phyloP scores from a whole-genome alignment of 768 basidiomycete genomes.

The Suillus brevipes region DNA sequence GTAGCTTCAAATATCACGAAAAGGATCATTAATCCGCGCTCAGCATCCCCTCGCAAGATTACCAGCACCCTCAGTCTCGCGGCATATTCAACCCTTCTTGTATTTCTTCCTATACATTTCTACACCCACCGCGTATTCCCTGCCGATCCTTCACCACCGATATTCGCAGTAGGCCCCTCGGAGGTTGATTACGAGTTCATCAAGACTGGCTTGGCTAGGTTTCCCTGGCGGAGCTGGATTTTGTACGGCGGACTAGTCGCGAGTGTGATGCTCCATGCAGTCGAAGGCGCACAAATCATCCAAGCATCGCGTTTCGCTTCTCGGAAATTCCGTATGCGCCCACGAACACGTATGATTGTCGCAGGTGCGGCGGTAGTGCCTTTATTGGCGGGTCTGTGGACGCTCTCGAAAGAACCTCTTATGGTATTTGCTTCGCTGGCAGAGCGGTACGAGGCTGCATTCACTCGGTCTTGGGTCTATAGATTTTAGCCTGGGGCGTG shows the following conservation, averaged over 20 bases:
- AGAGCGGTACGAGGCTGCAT: constrained; percentile 52
- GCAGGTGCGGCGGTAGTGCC: constrained; percentile 45
- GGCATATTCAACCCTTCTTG: constrained; percentile 57
- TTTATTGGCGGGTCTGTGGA: constrained; percentile 55
- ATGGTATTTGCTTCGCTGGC: constrained; percentile 53
- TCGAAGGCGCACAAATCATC: constrained; percentile 58
- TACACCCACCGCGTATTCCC: constrained; percentile 65
- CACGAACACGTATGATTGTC: constrained; percentile 29
- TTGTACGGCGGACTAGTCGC: constrained; percentile 64
- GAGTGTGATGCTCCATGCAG: constrained; percentile 57
- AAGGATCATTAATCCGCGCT: constrained; percentile 49
- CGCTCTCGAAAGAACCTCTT: constrained; percentile 57
- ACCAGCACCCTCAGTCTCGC: constrained; percentile 53
- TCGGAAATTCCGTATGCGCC: constrained; percentile 19
- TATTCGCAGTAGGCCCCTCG: constrained; percentile 62
- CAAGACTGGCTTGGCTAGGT: constrained; percentile 62
- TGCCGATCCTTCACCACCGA: constrained; percentile 44
- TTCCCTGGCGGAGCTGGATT: constrained; percentile 62
- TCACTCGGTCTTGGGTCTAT: constrained; percentile 48
- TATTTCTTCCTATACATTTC: constrained; percentile 71
- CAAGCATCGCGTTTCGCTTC: constrained; percentile 48
- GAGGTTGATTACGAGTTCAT: constrained; percentile 86
- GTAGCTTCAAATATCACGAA: constrained; percentile 57
- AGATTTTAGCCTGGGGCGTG: constrained; percentile 29
- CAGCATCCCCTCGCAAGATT: constrained; percentile 34